phyloP scores from a whole-genome alignment of 2,329 filamentous ascomycete genomes.

The Madurella fahalii region DNA sequence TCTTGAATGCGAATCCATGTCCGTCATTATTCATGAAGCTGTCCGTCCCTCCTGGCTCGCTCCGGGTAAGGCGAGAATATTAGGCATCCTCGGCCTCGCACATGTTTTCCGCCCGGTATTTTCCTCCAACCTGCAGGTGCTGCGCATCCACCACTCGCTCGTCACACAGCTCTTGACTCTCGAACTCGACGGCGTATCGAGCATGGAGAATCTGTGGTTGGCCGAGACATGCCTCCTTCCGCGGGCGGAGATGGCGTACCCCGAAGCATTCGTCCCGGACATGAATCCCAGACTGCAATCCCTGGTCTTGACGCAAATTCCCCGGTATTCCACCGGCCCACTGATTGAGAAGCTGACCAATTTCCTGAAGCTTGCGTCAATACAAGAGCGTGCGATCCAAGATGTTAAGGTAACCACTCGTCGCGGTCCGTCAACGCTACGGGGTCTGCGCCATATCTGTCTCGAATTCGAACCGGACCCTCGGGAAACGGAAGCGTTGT shows the following conservation, averaged over 20 bases:
- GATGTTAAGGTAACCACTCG: slow-evolving; percentile 27
- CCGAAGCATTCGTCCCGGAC: slow-evolving; percentile 48
- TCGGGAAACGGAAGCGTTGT: slow-evolving; percentile 36
- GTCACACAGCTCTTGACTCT: slow-evolving; percentile 52
- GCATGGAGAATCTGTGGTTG: slow-evolving; percentile 36
- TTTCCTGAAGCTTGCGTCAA: slow-evolving; percentile 45
- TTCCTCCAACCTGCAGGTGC: slow-evolving; percentile 48
- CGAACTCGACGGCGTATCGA: slow-evolving; percentile 35
- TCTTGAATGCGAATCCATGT: slow-evolving; percentile 47
- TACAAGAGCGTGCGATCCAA: slow-evolving; percentile 47
- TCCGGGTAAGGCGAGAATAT: slow-evolving; percentile 31
- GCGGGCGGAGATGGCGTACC: slow-evolving; percentile 44
- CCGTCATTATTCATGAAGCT: slow-evolving; percentile 25
- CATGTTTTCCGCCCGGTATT: slow-evolving; percentile 50
- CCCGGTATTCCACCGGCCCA: slow-evolving; percentile 49
- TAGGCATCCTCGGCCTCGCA: slow-evolving; percentile 42
- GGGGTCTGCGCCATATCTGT: slow-evolving; percentile 50
- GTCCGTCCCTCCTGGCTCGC: slow-evolving; percentile 26
- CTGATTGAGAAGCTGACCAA: slow-evolving; percentile 44
- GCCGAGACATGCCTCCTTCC: slow-evolving; percentile 44
- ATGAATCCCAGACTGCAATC: slow-evolving; percentile 53
- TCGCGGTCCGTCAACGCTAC: slow-evolving; percentile 41
- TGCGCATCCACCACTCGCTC: slow-evolving; percentile 57
- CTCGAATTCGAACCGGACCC: slow-evolving; percentile 51
- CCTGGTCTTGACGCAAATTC: slow-evolving; percentile 52